Evolutionary conservation across 176 grass and related monocot species (phyloP), one percentile per base, ranked within the genome.

Genomic region (Chrysopogon serrulatus): DNA sequence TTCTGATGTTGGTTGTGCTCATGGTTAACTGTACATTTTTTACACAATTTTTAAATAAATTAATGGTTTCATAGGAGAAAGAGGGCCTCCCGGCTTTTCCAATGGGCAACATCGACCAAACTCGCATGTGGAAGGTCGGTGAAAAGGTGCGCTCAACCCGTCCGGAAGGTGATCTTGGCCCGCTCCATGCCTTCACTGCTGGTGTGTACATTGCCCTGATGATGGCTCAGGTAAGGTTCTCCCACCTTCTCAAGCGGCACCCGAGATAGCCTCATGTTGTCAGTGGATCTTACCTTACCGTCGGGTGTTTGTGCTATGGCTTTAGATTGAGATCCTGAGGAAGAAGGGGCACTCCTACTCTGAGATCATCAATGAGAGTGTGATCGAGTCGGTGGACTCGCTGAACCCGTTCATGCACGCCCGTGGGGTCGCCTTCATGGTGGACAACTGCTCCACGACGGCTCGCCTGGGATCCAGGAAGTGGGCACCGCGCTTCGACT

Each of bases 361-460:
- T 0, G 89, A 93, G 64, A 95, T 98, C 33, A 93, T 95, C 64
- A 98, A 98, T 27, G 89, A 98, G 76, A 93, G 87, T 26, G 73
- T 98, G 51, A 98, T 98, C 0, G 96, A 95, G 79, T 95, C 92
- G 0, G 92, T 98, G 4, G 92, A 98, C 79, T 98, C 92, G 18
- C 49, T 98, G 6, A 98, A 98, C 65, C 96, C 96, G 2, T 98
- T 95, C 73, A 98, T 98, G 96, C 96, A 98, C 8, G 96, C 96
- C 53, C 88, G 93, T 2, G 96, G 96, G 0, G 95, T 97, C 35
- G 94, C 95, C 35, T 98, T 98, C 85, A 98, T 98, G 95, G 95
- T 98, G 10, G 92, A 98, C 54, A 98, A 98, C 82, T 98, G 88
- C 77, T 98, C 92, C 6, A 97, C 92, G 0, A 97, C 92, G 12